Conservation (phyloP, 1,284 basidiomycete species). For the Ustilago bromivora region DNA sequence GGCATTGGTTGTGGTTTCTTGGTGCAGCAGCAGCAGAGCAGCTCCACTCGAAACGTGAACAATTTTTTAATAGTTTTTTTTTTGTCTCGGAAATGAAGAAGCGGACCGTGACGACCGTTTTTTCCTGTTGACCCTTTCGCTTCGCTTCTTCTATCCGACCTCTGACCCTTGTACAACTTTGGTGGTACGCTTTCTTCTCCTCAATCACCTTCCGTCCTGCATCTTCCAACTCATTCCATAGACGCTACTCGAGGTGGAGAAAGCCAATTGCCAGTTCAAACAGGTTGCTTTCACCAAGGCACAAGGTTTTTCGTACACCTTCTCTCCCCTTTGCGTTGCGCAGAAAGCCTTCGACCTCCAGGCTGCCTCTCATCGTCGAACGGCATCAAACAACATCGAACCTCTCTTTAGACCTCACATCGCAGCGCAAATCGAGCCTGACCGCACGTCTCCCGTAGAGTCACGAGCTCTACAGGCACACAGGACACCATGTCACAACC, state of each 20-base stretch:
- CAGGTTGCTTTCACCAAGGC: no score
- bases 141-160: slow-evolving; percentile 1
- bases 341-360: not conserved
- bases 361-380: not conserved
- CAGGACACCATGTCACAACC: slow-evolving; percentile 6
- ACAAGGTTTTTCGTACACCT: not conserved
- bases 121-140: slow-evolving; percentile 4
- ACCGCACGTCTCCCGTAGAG: not conserved
- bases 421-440: no score
- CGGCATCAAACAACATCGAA: not conserved
- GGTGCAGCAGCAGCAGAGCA: not conserved
- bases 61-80: not conserved
- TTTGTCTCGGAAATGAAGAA: not conserved
- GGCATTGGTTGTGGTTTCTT: not conserved
- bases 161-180: slow-evolving; percentile 2
- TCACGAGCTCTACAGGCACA: not conserved
- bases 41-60: slow-evolving; percentile 3
- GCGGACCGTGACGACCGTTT: not conserved
- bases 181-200: not conserved
- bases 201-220: not conserved
- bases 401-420: no score
- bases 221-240: not conserved
- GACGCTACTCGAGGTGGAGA: not conserved
- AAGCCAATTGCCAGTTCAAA: not conserved
- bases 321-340: not conserved